Evolutionary conservation across 2,329 filamentous ascomycete species (phyloP), one percentile per base, ranked within the genome.

Genomic region (Paecilomyces fulvus): DNA sequence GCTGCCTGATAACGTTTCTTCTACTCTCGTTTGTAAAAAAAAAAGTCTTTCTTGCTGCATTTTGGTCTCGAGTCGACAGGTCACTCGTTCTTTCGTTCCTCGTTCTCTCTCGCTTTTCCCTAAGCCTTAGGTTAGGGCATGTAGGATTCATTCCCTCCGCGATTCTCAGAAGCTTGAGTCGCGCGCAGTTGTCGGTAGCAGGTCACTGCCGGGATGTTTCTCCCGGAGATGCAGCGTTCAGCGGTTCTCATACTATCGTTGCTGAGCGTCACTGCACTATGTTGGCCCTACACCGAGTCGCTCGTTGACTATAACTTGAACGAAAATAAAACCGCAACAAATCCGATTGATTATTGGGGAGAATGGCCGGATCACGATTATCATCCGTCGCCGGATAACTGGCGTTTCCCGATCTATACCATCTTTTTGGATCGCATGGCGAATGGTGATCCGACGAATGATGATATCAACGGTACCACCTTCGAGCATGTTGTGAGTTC

Each of bases 351-450:
- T 52, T 84, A 84, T 64, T 77, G 67, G 63, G 77, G 81, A 57
- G 66, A 74, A 68, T 76, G 79, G 76, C 68, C 67, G 31, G 67
- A 73, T 61, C 77, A 80, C 64, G 68, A 64, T 2, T 83, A 78
- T 61, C 60, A 67, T 7, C 64, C 69, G 0, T 83, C 80, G 33
- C 82, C 82, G 3, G 60, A 66, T 0, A 83, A 81, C 60, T 84
- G 82, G 82, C 74, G 82, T 31, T 76, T 84, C 57, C 82, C 82
- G 0, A 80, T 83, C 65, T 84, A 84, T 67, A 82, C 80, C 23
- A 68, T 84, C 54, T 83, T 83, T 65, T 66, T 83, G 9, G 81
- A 84, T 65, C 72, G 79, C 58, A 83, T 78, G 60, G 80, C 81
- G 52, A 83, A 84, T 61, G 81, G 81, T 52, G 77, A 84, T 62